Base-by-base conservation (phyloP, 345 rosid genomes). In the Dovyalis caffra region DNA sequence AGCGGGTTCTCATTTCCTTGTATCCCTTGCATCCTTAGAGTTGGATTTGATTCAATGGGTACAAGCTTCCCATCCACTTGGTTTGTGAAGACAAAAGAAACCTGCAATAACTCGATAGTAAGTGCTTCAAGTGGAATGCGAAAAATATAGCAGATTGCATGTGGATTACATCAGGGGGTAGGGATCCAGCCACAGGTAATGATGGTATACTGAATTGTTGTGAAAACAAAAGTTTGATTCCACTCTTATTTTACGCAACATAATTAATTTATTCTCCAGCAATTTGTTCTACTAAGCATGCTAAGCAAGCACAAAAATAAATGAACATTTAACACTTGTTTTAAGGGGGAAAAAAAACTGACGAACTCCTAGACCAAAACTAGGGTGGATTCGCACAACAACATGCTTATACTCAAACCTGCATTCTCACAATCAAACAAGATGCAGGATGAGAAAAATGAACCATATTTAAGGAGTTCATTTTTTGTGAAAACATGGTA, bases 51-150 rank as follows among this genome's bases (percentile, higher is more conserved):
- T 78, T 95, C 93, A 4, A 93, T 71, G 0, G 99, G 99, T 56
- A 88, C 84, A 34, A 93, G 97, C 86, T 95, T 93, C 81, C 98
- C 97, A 64, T 89, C 99, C 53, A 95, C 89, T 78, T 95, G 98
- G 82, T 95, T 93, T 18, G 96, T 89, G 87, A 95, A 93, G 62
- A 91, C 92, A 69, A 90, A 95, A 29, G 96, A 81, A 47, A 92
- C 93, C 99, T 95, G 90, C 80, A 79, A 75, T 51, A 63, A 60
- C 47, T 68, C 70, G 16, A 72, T 70, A 76, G 11, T 57, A 14
- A 26, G 29, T n/a, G 68, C 38, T 2, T 23, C 23, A 38, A 10
- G 9, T 4, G 20, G 29, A 20, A 28, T 38, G 7, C 35, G 14
- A n/a, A 62, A 62, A 25, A 15, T 10, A 60, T 29, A 12, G 6